These are phyloP conservation scores for Melanopsichium pennsylvanicum DNA, from an alignment of 1,284 basidiomycete genomes.

Conservation along the genomic window DNA sequence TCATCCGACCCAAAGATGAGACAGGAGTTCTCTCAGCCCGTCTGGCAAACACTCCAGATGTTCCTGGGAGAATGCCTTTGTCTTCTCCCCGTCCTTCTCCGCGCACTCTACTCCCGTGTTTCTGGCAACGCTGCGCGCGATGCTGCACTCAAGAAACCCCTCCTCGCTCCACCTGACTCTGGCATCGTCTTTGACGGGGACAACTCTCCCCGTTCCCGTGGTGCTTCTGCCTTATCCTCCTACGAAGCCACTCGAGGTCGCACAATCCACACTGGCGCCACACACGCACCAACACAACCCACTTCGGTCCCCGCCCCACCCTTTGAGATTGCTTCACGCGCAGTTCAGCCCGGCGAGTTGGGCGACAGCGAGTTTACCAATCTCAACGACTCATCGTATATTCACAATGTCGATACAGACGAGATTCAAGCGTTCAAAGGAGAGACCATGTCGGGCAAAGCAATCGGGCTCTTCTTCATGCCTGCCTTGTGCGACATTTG, in stretches of 20 bases:
- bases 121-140: constrained; percentile 15
- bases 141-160: constrained; percentile 40
- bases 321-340: constrained; percentile 38
- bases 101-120: constrained; percentile 22
- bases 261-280: constrained; percentile 40
- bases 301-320: constrained; percentile 32
- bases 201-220: constrained; percentile 16
- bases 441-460: constrained; percentile 35
- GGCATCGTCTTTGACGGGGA: constrained; percentile 36
- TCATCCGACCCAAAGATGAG: constrained; percentile 40
- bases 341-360: constrained; percentile 39
- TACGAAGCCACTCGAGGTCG: constrained; percentile 40
- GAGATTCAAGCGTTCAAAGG: constrained; percentile 32
- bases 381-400: constrained; percentile 34
- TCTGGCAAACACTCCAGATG: constrained; percentile 66
- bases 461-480: constrained; percentile 74
- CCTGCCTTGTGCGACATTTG: constrained; percentile 88
- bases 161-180: constrained; percentile 42
- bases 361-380: constrained; percentile 25
- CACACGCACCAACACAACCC: constrained; percentile 41
- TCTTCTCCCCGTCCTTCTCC: constrained; percentile 46
- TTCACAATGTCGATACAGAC: constrained; percentile 27
- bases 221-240: constrained; percentile 22
- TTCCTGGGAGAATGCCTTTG: constrained; percentile 67
- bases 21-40: constrained; percentile 60